Percentiles rank a stretch among this genome's conserved stretches.
Evolutionary conservation across 2,329 filamentous ascomycete genomes (phyloP).

Genomic region (Penicillium thymicola): DNA sequence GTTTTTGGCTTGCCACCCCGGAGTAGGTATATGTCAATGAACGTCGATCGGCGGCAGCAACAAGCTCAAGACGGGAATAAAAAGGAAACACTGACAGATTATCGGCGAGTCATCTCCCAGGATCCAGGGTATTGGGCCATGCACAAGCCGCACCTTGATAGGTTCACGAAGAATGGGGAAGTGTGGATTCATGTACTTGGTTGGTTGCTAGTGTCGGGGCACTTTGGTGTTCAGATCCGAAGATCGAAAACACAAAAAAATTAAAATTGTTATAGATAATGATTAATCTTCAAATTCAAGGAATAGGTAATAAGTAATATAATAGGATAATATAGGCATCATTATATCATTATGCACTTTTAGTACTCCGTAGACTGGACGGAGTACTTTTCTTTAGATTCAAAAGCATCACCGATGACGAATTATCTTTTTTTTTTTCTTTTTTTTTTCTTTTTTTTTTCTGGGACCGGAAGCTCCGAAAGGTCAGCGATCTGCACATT

Average conservation of each 20-base stretch:
- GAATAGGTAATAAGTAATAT: background rate
- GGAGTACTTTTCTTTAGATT: background rate
- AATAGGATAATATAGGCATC: background rate
- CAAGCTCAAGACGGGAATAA: background rate
- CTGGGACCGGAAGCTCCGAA: constrained; percentile 13
- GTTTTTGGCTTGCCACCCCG: constrained; percentile 5
- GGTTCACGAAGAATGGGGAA: constrained; percentile 12
- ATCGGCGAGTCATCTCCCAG: constrained; percentile 23
- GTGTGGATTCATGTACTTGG: constrained; percentile 6
- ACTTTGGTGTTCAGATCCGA: constrained; percentile 21
- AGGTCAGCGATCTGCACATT: constrained; percentile 19
- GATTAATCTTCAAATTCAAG: background rate
- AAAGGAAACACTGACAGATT: constrained; percentile 5
- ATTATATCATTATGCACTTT: background rate
- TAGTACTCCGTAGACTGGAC: background rate
- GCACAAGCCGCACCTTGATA: constrained; percentile 21
- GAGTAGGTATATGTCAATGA: constrained; percentile 12
- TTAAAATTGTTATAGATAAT: constrained; percentile 1
- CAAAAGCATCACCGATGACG: background rate
- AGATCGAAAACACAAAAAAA: constrained; percentile 14
- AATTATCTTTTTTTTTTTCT: background rate
- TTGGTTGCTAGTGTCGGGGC: constrained; percentile 22
- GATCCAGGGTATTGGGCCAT: constrained; percentile 25
- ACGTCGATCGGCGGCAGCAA: constrained; percentile 6
- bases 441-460: background rate